Percentiles rank a stretch among this genome's conserved stretches.
phyloP scores from a whole-genome alignment of 2,329 filamentous ascomycete species.

The Teratosphaeriaceae sp. region DNA sequence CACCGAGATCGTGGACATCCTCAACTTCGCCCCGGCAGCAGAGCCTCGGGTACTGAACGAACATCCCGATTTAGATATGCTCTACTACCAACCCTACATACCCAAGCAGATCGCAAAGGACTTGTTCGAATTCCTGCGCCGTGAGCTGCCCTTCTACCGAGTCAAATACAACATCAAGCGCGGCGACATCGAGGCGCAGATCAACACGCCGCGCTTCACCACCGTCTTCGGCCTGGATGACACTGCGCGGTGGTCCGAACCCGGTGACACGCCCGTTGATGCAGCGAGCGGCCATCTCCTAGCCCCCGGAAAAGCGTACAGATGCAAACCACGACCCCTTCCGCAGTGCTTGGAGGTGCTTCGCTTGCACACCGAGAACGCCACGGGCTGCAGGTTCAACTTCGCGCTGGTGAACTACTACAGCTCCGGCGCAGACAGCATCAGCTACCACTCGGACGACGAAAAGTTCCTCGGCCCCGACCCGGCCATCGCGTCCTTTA shows the following conservation, averaged over 20 bases:
- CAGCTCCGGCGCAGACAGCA: conserved; percentile 67
- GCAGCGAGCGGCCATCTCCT: conserved; percentile 35
- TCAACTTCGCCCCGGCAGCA: conserved; percentile 39
- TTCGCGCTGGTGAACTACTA: conserved; percentile 82
- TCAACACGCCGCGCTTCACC: conserved; percentile 56
- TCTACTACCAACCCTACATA: conserved; percentile 71
- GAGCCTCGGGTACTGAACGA: conserved; percentile 55
- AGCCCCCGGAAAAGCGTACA: conserved; percentile 45
- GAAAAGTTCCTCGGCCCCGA: conserved; percentile 65
- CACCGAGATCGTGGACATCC: conserved; percentile 32
- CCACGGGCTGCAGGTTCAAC: conserved; percentile 64
- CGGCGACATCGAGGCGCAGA: conserved; percentile 54
- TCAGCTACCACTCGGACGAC: conserved; percentile 74
- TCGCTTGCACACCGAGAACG: conserved; percentile 55
- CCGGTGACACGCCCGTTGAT: conserved; percentile 33
- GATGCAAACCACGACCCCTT: conserved; percentile 60
- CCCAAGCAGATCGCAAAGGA: conserved; percentile 48
- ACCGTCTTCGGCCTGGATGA: conserved; percentile 57
- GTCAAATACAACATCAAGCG: conserved; percentile 54
- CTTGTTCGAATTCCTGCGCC: conserved; percentile 64
- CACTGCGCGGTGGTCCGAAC: conserved; percentile 54
- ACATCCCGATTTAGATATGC: conserved; percentile 62
- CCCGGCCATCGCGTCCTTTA: conserved; percentile 69
- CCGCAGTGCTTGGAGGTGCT: conserved; percentile 63
- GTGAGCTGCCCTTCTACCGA: conserved; percentile 60